phyloP scores from a whole-genome alignment of 495 filamentous ascomycete genomes.

The Aspergillus ostianus region DNA sequence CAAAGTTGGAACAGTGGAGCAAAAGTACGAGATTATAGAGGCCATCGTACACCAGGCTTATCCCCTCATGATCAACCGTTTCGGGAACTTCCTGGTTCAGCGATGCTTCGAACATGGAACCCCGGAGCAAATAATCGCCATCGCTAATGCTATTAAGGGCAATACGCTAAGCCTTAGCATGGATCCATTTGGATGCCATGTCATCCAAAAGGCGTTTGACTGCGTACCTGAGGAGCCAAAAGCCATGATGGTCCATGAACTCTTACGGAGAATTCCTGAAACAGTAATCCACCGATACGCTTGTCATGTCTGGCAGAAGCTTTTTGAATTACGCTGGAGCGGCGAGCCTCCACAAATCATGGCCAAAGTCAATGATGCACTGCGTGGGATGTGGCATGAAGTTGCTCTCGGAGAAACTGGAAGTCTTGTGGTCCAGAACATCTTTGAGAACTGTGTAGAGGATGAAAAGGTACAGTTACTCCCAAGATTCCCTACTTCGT shows the following conservation, averaged over 20 bases:
- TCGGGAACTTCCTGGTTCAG: slow-evolving; percentile 96
- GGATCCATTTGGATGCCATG: slow-evolving; percentile 98
- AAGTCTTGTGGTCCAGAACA: slow-evolving; percentile 97
- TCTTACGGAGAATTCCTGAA: slow-evolving; percentile 92
- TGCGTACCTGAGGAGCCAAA: slow-evolving; percentile 97
- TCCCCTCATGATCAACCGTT: slow-evolving; percentile 92
- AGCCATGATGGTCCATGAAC: slow-evolving; percentile 95
- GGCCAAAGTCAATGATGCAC: slow-evolving; percentile 94
- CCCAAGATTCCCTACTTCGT: not conserved
- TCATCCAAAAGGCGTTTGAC: slow-evolving; percentile 97
- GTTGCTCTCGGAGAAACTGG: slow-evolving; percentile 96
- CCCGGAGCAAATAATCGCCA: slow-evolving; percentile 89
- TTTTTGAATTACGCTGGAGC: slow-evolving; percentile 97
- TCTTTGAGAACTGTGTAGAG: slow-evolving; percentile 98
- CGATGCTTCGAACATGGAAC: slow-evolving; percentile 99
- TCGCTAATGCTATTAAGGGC: slow-evolving; percentile 91
- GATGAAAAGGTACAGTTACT: slow-evolving; percentile 83
- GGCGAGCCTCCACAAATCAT: slow-evolving; percentile 96
- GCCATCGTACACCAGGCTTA: slow-evolving; percentile 96
- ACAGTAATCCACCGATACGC: slow-evolving; percentile 98
- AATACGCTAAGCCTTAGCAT: slow-evolving; percentile 93
- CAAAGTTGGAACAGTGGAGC: slow-evolving; percentile 91
- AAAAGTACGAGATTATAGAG: slow-evolving; percentile 96
- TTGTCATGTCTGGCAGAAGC: slow-evolving; percentile 99
- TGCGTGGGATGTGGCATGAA: slow-evolving; percentile 98